These are phyloP conservation scores for Tricholoma sp. DNA, from an alignment of 768 basidiomycete genomes.

Conservation along the genomic window DNA sequence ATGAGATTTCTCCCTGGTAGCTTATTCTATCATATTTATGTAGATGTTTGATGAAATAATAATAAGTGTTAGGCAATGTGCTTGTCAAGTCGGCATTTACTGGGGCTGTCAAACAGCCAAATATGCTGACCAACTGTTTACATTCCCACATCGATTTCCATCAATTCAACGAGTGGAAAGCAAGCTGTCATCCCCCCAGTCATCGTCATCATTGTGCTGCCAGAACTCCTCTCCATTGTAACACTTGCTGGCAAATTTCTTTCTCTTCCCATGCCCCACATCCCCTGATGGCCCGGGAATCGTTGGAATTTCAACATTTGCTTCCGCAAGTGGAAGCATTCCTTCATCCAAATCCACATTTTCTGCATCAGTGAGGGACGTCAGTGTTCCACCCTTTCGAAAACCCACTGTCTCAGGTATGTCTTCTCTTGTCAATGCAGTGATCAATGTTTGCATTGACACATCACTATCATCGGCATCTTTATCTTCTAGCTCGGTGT, in stretches of 20 bases:
- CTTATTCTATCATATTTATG: no score
- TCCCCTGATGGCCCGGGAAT: background rate
- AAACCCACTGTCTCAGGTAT: background rate
- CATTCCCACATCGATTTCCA: background rate
- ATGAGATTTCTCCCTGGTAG: no score
- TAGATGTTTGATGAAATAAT: no score
- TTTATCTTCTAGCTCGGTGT: background rate
- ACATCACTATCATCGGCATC: background rate
- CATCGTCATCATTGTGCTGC: background rate
- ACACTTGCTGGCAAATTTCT: background rate
- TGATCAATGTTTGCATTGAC: background rate
- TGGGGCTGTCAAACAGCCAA: background rate
- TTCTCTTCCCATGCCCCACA: background rate
- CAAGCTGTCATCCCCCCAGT: background rate
- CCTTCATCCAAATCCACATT: background rate
- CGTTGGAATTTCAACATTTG: background rate
- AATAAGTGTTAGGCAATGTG: no score
- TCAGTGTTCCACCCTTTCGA: background rate
- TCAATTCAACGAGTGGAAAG: background rate
- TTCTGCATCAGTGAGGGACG: background rate
- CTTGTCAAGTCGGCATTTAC: background rate
- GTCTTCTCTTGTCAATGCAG: background rate
- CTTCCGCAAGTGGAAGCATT: background rate
- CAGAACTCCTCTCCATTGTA: background rate
- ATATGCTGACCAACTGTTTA: background rate